Percentiles rank a stretch among this genome's conserved stretches.
These are phyloP conservation scores for Exsudoporus frostii DNA, from an alignment of 768 basidiomycete genomes.

Conservation along the genomic window DNA sequence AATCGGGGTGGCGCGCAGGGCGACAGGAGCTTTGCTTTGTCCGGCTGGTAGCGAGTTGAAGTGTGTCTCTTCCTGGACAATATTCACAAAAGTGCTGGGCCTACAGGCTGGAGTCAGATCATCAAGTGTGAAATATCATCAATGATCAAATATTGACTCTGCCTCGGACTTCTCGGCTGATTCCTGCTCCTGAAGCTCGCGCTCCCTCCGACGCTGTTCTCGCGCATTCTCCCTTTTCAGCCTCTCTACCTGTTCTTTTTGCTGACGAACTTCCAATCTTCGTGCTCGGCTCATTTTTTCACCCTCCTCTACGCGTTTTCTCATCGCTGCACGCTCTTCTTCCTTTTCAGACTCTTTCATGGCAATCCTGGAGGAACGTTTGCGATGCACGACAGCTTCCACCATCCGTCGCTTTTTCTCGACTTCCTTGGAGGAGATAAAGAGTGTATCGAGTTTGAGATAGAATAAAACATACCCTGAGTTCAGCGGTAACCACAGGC, in stretches of 20 bases:
- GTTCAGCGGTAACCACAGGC: constrained; percentile 63
- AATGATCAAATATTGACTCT: constrained; percentile 12
- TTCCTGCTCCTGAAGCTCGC: constrained; percentile 30
- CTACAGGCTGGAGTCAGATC: constrained; percentile 19
- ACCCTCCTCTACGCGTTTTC: constrained; percentile 59
- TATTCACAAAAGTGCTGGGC: background rate
- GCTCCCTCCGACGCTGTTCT: constrained; percentile 44
- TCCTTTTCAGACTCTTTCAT: constrained; percentile 78
- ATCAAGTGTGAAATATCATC: background rate
- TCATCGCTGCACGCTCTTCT: constrained; percentile 59
- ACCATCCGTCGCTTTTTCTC: constrained; percentile 62
- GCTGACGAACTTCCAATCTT: constrained; percentile 52
- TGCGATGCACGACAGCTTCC: constrained; percentile 78
- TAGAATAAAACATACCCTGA: constrained; percentile 45
- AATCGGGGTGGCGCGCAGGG: constrained; percentile 1
- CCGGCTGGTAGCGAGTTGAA: background rate
- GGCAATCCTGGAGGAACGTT: constrained; percentile 88
- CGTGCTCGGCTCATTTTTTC: constrained; percentile 64
- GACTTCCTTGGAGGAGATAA: constrained; percentile 46
- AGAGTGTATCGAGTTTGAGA: background rate
- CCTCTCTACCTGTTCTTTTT: constrained; percentile 56
- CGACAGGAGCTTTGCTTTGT: constrained; percentile 5
- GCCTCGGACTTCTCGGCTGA: constrained; percentile 9
- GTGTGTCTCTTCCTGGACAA: background rate
- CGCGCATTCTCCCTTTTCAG: constrained; percentile 55